Conservation (phyloP, 2,329 filamentous ascomycete species). For the Hymenoscyphus fructigenus region DNA sequence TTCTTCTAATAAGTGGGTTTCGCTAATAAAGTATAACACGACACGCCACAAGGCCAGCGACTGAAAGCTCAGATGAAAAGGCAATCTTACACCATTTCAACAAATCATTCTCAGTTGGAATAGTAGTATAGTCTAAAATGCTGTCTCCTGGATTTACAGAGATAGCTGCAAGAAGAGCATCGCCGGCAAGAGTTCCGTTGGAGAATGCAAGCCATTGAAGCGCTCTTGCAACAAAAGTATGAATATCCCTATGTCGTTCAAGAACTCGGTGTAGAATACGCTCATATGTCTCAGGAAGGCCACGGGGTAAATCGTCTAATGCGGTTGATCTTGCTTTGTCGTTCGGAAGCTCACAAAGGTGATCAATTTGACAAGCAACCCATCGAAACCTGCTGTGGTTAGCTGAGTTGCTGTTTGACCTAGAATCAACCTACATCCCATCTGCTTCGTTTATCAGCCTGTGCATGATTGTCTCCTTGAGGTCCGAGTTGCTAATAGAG, state of each 20-base stretch:
- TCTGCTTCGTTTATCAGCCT: neutral
- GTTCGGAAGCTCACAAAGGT: conserved; percentile 17
- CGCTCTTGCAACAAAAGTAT: neutral
- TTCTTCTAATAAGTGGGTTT: no score
- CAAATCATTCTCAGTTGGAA: neutral
- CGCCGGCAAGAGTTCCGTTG: neutral
- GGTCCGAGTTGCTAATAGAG: neutral
- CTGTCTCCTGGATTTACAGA: neutral
- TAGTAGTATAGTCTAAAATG: neutral
- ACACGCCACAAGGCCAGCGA: no score
- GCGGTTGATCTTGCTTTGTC: conserved; percentile 18
- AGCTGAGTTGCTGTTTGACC: neutral
- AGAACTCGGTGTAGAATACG: conserved; percentile 22
- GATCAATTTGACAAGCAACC: conserved; percentile 17
- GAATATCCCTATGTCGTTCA: conserved; percentile 4
- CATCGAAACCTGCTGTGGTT: conserved; percentile 6
- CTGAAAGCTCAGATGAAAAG: no score
- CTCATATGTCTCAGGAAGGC: conserved; percentile 12
- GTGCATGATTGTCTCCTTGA: neutral
- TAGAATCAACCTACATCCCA: neutral
- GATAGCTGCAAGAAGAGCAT: neutral
- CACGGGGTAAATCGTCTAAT: conserved; percentile 8
- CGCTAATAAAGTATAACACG: no score
- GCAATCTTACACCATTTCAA: neutral
- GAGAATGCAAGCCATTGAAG: neutral